Evolutionary conservation across 2,329 filamentous ascomycete genomes (phyloP), one percentile per base, ranked within the genome.

Genomic region (Fusarium cicatricum): DNA sequence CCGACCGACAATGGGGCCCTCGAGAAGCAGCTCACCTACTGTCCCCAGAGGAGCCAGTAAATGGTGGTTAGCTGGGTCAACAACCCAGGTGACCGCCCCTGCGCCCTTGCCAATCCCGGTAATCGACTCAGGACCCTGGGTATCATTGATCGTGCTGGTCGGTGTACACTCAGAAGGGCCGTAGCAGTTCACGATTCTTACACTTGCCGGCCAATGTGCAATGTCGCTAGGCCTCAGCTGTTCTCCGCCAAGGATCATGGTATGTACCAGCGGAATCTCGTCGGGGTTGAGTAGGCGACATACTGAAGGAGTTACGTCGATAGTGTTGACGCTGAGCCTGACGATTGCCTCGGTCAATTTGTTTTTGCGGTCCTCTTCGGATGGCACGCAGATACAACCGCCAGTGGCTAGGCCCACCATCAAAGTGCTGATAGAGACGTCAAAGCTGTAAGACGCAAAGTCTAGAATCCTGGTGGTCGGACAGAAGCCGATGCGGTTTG

Each of bases 361-460:
- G n/a, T 52, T 57, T 43, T 49, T 48, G 23, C 74, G 71, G 10
- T 78, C 67, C 1, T 70, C 66, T 16, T 78, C 74, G 2, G 71
- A 74, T 1, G 76, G 74, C 2, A 79, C 67, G 26, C 76, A 78
- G 1, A 79, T 59, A 17, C 73, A 75, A 4, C 74, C 77, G 15
- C 77, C 77, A 5, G 66, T 49, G 12, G 71, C 59, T 2, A 79
- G 68, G 2, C 75, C 71, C 1, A 69, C 72, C n/a, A 77, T 70
- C 32, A 75, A 71, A 32, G 77, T 73, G 17, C 55, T 21, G 19
- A 68, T 61, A 7, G 50, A 55, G 3, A 58, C 62, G 31, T 70
- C 68, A n/a, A 70, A 70, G 2, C 38, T 55, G 17, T 64, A 63
- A 2, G 60, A 43, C 1, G 67, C 53, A 15, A 68, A 70, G 12